Evolutionary conservation across 2,329 filamentous ascomycete species (phyloP), one percentile per base, ranked within the genome.

Genomic region (Thielaviopsis punctulata): DNA sequence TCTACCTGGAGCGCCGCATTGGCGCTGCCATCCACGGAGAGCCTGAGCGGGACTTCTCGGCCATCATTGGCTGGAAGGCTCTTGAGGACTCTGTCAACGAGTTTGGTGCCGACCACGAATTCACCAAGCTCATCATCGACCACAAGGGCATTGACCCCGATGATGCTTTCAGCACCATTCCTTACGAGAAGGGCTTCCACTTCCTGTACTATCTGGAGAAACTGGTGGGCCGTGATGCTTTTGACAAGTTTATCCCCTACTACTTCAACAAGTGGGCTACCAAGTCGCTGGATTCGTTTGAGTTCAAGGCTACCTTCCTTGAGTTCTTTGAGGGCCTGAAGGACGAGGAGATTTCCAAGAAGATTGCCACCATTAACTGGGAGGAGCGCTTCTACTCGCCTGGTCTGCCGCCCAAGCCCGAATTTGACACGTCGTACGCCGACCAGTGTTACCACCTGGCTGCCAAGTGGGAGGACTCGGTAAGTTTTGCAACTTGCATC

Each of bases 101-200:
- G 39, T 92, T 82, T 60, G 90, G 90, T 39, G 71, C 79, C 49
- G 84, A 93, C 58, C 88, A 95, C 63, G 84, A 90, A 60, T 96
- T 92, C 69, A 98, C 92, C 7, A 93, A 93, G 65, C 75, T 98
- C 51, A 80, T 95, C 58, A 77, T 89, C 55, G 81, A 86, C 63
- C 81, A 96, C 57, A 85, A 90, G 63, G 87, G 86, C 54, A 82
- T 92, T 58, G 90, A 96, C 60, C 92, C 92, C 0, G 92, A 96
- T 64, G 92, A 98, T 65, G 86, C 90, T 1, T 98, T 96, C 69
- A 93, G 85, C 59, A 84, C 79, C 23, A 73, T 96, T 30, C 88
- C 92, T 0, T 98, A 98, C 61, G 90, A 96, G 64, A 96, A 98
- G 68, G 90, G 90, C 3, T 96, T 95, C 67, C 85, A 86, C 62